Evolutionary conservation across 768 basidiomycete genomes (phyloP), one percentile per base, ranked within the genome.

Genomic region (Leccinum fibrillosum): DNA sequence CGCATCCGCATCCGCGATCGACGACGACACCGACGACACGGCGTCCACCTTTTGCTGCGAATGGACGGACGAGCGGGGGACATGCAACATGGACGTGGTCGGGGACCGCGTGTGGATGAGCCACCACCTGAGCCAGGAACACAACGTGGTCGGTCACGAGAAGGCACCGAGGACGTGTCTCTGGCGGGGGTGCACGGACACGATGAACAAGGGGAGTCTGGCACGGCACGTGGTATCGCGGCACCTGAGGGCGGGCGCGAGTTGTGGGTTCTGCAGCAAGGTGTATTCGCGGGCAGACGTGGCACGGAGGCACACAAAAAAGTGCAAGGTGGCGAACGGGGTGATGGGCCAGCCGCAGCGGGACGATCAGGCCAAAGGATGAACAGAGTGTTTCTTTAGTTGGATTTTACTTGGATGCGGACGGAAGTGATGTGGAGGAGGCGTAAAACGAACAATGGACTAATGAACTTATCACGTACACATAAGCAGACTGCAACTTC

Each of bases 201-300:
- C 51, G 32, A 61, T 72, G 68, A 65, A 68, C 57, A 68, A 72
- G 55, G 66, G 70, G 10, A 63, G 60, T 52, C 54, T 69, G 47
- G 60, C 61, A 25, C 57, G 70, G 13, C 70, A 72, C 19, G 50
- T 69, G 9, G 59, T 63, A 4, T 72, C 63, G 30, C 44, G 68
- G 1, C 68, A 72, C 51, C 11, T 70, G 19, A 39, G 59, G 9
- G 53, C 64, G 8, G 64, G 66, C 2, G 59, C 60, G 25, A 58
- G 60, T 8, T 70, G 69, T 57, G 59, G 50, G 23, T 55, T 61
- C 51, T 72, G 69, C 19, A 61, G 55, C 53, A 72, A 66, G 60
- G 48, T 59, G 39, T 66, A 72, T 52, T 70, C 68, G 30, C 63
- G 70, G 4, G 52, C 39, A 21, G 68, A 69, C 49, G 70, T 68